phyloP scores from a whole-genome alignment of 192 early-diverging fungal genomes.

The Entomortierella parvispora region DNA sequence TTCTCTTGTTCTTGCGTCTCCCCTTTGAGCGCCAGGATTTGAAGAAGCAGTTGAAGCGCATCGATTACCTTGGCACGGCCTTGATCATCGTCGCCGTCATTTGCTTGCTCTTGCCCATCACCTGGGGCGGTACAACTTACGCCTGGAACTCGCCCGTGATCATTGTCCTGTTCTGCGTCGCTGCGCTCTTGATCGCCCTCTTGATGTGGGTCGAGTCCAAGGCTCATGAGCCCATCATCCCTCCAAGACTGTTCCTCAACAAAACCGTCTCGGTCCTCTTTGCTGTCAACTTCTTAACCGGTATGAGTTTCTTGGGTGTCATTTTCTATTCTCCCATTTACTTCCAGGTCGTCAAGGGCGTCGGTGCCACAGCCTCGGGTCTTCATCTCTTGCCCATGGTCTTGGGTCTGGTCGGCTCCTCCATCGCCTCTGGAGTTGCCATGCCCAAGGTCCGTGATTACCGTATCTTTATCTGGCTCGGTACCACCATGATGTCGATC shows the following conservation, averaged over 20 bases:
- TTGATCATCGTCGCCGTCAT: slow-evolving; percentile 59
- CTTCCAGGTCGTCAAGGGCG: slow-evolving; percentile 83
- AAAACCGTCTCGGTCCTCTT: slow-evolving; percentile 70
- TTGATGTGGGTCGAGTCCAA: slow-evolving; percentile 71
- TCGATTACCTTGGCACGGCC: slow-evolving; percentile 73
- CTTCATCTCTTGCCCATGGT: slow-evolving; percentile 78
- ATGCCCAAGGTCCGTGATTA: slow-evolving; percentile 69
- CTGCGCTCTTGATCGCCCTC: slow-evolving; percentile 55
- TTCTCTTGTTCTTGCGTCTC: slow-evolving; percentile 67
- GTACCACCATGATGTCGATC: slow-evolving; percentile 67
- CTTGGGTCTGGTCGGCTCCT: slow-evolving; percentile 72
- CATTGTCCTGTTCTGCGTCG: slow-evolving; percentile 63
- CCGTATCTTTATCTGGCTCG: slow-evolving; percentile 69
- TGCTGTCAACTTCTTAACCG: slow-evolving; percentile 67
- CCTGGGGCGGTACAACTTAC: slow-evolving; percentile 76
- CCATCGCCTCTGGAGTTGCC: slow-evolving; percentile 71
- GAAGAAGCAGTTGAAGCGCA: slow-evolving; percentile 66
- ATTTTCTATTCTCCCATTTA: slow-evolving; percentile 82
- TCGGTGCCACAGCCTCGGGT: slow-evolving; percentile 77
- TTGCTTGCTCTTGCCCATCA: slow-evolving; percentile 73
- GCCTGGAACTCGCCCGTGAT: slow-evolving; percentile 72
- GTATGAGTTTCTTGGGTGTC: slow-evolving; percentile 66
- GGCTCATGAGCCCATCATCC: slow-evolving; percentile 80
- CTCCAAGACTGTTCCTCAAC: slow-evolving; percentile 68
- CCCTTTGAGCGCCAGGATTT: slow-evolving; percentile 63